These are phyloP conservation scores for Agrocybe praecox DNA, from an alignment of 768 basidiomycete genomes.

Conservation along the genomic window DNA sequence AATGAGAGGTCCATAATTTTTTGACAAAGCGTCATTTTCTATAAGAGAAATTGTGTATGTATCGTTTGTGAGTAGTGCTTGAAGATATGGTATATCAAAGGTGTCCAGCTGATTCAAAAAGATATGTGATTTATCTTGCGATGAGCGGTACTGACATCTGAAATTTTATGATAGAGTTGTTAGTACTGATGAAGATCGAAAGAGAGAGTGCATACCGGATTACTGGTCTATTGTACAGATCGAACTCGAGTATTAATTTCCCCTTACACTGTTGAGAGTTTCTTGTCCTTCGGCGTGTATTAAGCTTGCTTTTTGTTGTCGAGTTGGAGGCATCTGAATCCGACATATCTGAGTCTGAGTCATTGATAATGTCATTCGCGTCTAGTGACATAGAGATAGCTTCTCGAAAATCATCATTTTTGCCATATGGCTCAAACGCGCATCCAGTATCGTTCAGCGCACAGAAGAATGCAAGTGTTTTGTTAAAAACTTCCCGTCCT, in stretches of 20 bases:
- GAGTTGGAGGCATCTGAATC: too few relatives aligned
- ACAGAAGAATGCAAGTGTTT: not conserved
- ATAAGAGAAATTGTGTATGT: not conserved
- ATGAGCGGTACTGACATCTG: not conserved
- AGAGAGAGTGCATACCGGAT: too few relatives aligned
- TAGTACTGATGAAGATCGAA: too few relatives aligned
- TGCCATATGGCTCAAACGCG: not conserved
- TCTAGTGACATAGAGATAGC: not conserved
- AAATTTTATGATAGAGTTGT: not conserved
- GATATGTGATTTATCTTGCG: not conserved
- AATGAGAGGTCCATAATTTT: not conserved
- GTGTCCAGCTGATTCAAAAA: not conserved
- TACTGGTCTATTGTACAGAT: too few relatives aligned
- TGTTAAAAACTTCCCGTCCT: not conserved
- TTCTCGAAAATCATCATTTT: not conserved
- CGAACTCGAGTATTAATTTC: too few relatives aligned
- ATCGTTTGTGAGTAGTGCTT: not conserved
- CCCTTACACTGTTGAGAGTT: too few relatives aligned
- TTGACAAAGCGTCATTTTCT: not conserved
- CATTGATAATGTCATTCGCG: not conserved
- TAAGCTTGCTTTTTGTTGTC: too few relatives aligned
- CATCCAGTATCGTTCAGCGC: not conserved
- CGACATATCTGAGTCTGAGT: not conserved
- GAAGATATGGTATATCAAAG: not conserved
- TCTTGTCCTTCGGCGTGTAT: too few relatives aligned